A percentile compares a stretch with the other conserved stretches of the same genome.
Evolutionary conservation across 805 yeast species (phyloP).

Genomic region (Ogataea chonburiensis): DNA sequence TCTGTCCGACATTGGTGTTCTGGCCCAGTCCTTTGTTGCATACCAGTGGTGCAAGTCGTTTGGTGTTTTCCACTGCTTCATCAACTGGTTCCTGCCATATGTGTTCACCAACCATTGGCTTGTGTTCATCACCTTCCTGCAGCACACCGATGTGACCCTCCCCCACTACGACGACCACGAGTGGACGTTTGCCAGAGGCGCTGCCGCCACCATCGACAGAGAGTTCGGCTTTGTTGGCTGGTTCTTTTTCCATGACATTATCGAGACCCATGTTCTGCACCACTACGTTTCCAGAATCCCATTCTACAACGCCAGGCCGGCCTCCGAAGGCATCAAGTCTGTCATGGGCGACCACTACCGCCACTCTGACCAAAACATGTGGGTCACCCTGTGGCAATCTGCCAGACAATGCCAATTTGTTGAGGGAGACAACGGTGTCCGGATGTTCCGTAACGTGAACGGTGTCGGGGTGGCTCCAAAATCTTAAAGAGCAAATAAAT

Average conservation of each 20-base stretch:
- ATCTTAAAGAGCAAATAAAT: slow-evolving; percentile 12
- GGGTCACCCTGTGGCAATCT: slow-evolving; percentile 60
- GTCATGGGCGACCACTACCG: slow-evolving; percentile 84
- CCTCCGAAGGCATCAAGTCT: slow-evolving; percentile 72
- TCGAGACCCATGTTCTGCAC: slow-evolving; percentile 87
- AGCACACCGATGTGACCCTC: slow-evolving; percentile 75
- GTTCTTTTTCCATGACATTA: slow-evolving; percentile 81
- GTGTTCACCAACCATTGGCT: slow-evolving; percentile 86
- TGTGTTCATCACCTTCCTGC: slow-evolving; percentile 80
- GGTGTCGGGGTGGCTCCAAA: slow-evolving; percentile 46
- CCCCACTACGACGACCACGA: slow-evolving; percentile 75
- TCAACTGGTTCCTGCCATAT: slow-evolving; percentile 77
- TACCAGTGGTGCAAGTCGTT: slow-evolving; percentile 59
- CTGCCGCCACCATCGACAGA: slow-evolving; percentile 86
- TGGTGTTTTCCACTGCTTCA: slow-evolving; percentile 61
- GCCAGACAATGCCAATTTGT: slow-evolving; percentile 70
- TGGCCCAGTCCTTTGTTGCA: slow-evolving; percentile 48
- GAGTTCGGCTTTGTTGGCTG: slow-evolving; percentile 79
- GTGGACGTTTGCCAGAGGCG: slow-evolving; percentile 89
- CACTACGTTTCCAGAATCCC: slow-evolving; percentile 84
- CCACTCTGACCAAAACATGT: slow-evolving; percentile 68
- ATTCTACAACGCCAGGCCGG: slow-evolving; percentile 82
- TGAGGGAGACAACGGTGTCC: slow-evolving; percentile 67
- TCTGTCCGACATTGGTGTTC: slow-evolving; percentile 70
- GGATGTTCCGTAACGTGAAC: slow-evolving; percentile 75